A percentile compares a stretch with the other conserved stretches of the same genome.
Evolutionary conservation across 129 eudicot species (phyloP).

Genomic region (Flaveria sonorensis): DNA sequence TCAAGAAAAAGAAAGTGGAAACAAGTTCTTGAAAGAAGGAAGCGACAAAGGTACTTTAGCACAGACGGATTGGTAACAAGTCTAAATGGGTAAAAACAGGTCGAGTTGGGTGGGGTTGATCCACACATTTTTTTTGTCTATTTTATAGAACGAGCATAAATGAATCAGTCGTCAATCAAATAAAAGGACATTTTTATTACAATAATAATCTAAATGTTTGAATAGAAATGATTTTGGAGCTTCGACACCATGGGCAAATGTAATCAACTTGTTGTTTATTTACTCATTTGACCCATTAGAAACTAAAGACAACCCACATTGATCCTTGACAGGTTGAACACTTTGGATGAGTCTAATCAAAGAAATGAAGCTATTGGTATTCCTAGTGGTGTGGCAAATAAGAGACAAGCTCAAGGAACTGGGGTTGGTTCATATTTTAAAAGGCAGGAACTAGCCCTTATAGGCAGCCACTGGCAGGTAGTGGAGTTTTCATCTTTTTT

Average conservation of each 20-base stretch:
- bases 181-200: not conserved
- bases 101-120: not conserved
- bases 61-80: not conserved
- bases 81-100: slow-evolving; percentile 9
- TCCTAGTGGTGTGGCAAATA: slow-evolving; percentile 37
- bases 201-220: not conserved
- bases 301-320: not conserved
- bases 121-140: not conserved
- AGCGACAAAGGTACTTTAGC: slow-evolving; percentile 67
- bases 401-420: slow-evolving; percentile 51
- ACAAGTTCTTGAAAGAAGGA: slow-evolving; percentile 78
- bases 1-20: slow-evolving; percentile 90
- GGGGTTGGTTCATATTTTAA: slow-evolving; percentile 83
- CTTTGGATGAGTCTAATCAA: slow-evolving; percentile 36
- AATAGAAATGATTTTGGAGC: not conserved
- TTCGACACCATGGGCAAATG: not conserved
- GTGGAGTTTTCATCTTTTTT: slow-evolving; percentile 21
- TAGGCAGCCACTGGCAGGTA: slow-evolving; percentile 94
- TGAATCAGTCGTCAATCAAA: not conserved
- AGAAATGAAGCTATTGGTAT: slow-evolving; percentile 39
- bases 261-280: not conserved
- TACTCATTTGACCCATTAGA: not conserved
- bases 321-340: slow-evolving; percentile 53
- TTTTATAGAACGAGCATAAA: not conserved
- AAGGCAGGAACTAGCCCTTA: slow-evolving; percentile 69